Conservation (phyloP, 202 grass and related monocot genomes). For the Setaria viridis region DNA sequence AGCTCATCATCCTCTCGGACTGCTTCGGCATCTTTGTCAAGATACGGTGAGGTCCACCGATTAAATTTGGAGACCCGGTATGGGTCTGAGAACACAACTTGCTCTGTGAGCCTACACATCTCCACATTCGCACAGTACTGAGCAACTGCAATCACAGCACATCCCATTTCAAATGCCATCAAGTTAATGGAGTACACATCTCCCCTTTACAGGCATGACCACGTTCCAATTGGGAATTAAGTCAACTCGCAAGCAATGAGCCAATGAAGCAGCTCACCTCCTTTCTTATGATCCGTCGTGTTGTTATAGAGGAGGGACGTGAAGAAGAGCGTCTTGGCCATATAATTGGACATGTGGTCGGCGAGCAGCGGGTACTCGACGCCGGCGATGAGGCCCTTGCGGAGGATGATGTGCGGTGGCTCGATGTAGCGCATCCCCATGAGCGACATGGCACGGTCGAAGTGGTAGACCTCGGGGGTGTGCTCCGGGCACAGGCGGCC, state of each 20-base stretch:
- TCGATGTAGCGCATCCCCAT: slow-evolving; percentile 89
- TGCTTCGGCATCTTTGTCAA: slow-evolving; percentile 81
- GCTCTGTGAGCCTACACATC: slow-evolving; percentile 86
- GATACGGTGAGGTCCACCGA: slow-evolving; percentile 77
- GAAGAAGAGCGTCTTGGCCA: slow-evolving; percentile 92
- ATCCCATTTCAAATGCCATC: not conserved
- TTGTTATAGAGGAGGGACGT: slow-evolving; percentile 78
- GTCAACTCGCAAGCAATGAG: not conserved
- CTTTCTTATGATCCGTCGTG: slow-evolving; percentile 78
- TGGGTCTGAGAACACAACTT: slow-evolving; percentile 94
- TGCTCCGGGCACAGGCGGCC: slow-evolving; percentile 72
- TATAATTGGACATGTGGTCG: slow-evolving; percentile 77
- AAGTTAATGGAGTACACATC: not conserved
- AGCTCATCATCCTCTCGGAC: slow-evolving; percentile 66
- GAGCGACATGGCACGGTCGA: slow-evolving; percentile 83
- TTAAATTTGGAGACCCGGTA: slow-evolving; percentile 79
- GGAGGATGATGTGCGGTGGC: slow-evolving; percentile 88
- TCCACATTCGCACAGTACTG: slow-evolving; percentile 83
- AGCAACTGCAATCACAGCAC: slow-evolving; percentile 66
- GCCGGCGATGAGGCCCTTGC: slow-evolving; percentile 88
- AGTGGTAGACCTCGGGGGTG: slow-evolving; percentile 93
- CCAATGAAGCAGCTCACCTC: slow-evolving; percentile 50
- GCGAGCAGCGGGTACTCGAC: slow-evolving; percentile 83
- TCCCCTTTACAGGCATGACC: too few relatives aligned
- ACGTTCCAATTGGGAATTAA: not conserved